Percentiles rank a stretch among this genome's conserved stretches.
These are phyloP conservation scores for Lactuca sativa DNA, from an alignment of 129 eudicot genomes.

Conservation along the genomic window DNA sequence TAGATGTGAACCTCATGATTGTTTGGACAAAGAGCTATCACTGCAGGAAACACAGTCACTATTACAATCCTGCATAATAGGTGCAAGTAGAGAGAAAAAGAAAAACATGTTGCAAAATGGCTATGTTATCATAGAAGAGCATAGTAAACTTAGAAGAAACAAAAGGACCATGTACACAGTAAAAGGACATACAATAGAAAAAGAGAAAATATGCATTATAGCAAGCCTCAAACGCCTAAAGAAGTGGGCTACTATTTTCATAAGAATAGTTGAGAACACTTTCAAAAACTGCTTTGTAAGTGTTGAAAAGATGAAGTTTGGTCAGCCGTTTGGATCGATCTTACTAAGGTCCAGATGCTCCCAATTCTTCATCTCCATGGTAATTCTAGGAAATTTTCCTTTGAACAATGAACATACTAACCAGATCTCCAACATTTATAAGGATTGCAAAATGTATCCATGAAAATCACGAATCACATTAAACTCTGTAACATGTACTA, in stretches of 20 bases:
- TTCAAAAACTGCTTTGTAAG: conserved; percentile 7
- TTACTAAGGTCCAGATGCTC: conserved; percentile 15
- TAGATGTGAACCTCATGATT: conserved; percentile 86
- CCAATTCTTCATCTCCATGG: background rate
- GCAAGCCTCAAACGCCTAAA: conserved; percentile 11
- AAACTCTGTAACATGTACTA: conserved; percentile 6
- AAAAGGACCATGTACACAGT: background rate
- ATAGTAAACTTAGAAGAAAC: conserved; percentile 14
- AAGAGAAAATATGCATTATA: conserved; percentile 6
- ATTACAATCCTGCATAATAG: conserved; percentile 20
- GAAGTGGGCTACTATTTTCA: conserved; percentile 4
- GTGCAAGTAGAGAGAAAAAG: background rate
- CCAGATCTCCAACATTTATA: conserved; percentile 10
- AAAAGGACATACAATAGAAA: conserved; percentile 9
- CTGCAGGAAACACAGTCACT: conserved; percentile 36
- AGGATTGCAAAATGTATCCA: conserved; percentile 4
- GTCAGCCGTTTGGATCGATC: conserved; percentile 11
- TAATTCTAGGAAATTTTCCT: conserved; percentile 16
- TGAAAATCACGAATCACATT: conserved; percentile 6
- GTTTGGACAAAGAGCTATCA: conserved; percentile 97
- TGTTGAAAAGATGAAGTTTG: conserved; percentile 1
- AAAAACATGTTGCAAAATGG: conserved; percentile 9
- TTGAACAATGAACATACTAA: background rate
- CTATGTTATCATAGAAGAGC: conserved; percentile 25
- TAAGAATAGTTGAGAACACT: conserved; percentile 9